phyloP scores from a whole-genome alignment of 140 eudicot species.

The Flaveria floridana region DNA sequence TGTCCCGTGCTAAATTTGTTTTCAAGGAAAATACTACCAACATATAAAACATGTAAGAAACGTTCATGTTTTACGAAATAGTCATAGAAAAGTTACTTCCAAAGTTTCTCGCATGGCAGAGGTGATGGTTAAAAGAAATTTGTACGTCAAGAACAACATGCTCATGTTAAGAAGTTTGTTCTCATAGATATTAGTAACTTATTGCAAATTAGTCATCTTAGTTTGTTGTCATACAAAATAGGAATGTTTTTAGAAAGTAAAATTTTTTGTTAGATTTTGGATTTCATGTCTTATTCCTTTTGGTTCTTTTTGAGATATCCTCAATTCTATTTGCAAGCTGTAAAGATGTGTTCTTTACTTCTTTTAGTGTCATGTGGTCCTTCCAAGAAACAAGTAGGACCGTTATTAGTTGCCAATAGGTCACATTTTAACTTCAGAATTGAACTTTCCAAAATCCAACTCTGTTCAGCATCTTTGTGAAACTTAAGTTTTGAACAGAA shows the following conservation, averaged over 20 bases:
- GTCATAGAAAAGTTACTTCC: not conserved
- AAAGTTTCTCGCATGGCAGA: not conserved
- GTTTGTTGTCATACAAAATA: not conserved
- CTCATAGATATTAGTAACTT: not conserved
- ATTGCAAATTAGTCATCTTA: not conserved
- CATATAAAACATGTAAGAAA: not conserved
- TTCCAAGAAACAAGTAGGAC: not conserved
- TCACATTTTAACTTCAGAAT: not conserved
- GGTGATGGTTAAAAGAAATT: not conserved
- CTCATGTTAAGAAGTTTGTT: not conserved
- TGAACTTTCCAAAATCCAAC: not conserved
- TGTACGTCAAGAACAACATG: not conserved
- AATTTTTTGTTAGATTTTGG: not conserved
- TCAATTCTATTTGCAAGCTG: not conserved
- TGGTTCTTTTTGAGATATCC: not conserved
- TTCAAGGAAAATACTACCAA: not conserved
- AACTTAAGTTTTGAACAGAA: not conserved
- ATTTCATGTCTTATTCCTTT: not conserved
- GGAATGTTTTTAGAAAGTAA: not conserved
- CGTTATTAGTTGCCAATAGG: not conserved
- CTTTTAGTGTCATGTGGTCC: not conserved
- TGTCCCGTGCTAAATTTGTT: not conserved
- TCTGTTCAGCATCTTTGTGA: conserved; percentile 3
- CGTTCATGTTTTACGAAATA: not conserved
- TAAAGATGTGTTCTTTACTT: not conserved